Conservation (phyloP, 306 rosid species). For the Pueraria montana region DNA sequence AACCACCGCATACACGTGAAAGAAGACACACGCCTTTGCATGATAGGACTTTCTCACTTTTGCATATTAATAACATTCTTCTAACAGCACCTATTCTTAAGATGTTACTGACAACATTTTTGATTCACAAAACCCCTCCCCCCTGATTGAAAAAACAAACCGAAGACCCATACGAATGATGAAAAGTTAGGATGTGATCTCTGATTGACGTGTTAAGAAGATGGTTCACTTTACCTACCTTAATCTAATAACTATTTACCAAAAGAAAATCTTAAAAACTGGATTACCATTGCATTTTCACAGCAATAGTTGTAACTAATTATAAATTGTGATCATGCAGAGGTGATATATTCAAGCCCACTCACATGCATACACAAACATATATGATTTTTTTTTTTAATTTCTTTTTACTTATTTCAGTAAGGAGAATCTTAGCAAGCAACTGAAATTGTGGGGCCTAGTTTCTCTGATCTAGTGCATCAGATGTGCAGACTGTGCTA, state of each 20-base stretch:
- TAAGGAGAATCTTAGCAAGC: slow-evolving; percentile 17
- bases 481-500: slow-evolving; percentile 52
- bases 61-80: not conserved
- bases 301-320: not conserved
- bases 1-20: not conserved
- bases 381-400: too few relatives aligned
- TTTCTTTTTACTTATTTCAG: not conserved
- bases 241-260: slow-evolving; percentile 23
- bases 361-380: not conserved
- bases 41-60: slow-evolving; percentile 30
- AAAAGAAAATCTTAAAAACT: not conserved
- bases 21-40: slow-evolving; percentile 28
- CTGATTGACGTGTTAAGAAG: slow-evolving; percentile 49
- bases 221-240: slow-evolving; percentile 57
- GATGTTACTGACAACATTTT: slow-evolving; percentile 25
- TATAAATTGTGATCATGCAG: not conserved
- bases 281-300: slow-evolving; percentile 25
- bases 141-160: slow-evolving; percentile 48
- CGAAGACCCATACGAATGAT: not conserved
- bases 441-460: slow-evolving; percentile 51
- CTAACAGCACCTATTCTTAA: not conserved
- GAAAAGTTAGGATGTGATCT: slow-evolving; percentile 52
- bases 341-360: not conserved
- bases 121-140: slow-evolving; percentile 34
- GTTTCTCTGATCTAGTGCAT: slow-evolving; percentile 25